phyloP scores from a whole-genome alignment of 2,329 filamentous ascomycete species.

The Diaporthe capsici region DNA sequence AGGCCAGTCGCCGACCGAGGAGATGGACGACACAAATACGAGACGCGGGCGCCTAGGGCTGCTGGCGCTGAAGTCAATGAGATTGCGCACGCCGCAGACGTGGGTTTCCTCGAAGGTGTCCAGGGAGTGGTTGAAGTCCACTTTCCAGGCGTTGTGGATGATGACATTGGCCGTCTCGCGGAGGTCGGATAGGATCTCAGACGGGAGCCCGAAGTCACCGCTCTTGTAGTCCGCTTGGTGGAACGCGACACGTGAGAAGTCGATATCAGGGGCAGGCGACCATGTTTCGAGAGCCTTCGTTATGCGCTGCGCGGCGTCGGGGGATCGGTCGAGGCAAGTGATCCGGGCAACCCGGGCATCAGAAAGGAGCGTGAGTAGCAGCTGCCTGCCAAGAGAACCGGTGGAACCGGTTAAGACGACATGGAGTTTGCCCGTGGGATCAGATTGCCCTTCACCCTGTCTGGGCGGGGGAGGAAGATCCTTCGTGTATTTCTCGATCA shows the following conservation, averaged over 20 bases:
- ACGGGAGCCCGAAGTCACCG: slow-evolving; percentile 22
- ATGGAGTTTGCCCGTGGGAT: slow-evolving; percentile 38
- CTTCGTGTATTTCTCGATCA: slow-evolving; percentile 3
- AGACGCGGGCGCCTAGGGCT: slow-evolving; percentile 34
- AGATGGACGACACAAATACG: slow-evolving; percentile 45
- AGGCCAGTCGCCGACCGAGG: slow-evolving; percentile 41
- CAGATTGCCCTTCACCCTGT: not conserved
- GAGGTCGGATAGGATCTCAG: not conserved
- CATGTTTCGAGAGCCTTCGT: slow-evolving; percentile 33
- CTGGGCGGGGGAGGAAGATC: not conserved
- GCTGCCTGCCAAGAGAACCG: slow-evolving; percentile 51
- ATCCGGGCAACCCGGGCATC: slow-evolving; percentile 47
- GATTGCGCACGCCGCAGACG: slow-evolving; percentile 41
- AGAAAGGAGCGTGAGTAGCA: slow-evolving; percentile 49
- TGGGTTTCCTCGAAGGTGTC: slow-evolving; percentile 43
- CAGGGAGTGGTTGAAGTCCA: slow-evolving; percentile 46
- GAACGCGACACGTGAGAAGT: slow-evolving; percentile 6
- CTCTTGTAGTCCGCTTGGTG: slow-evolving; percentile 38
- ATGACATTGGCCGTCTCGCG: slow-evolving; percentile 18
- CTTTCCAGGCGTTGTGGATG: slow-evolving; percentile 47
- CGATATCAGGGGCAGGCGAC: slow-evolving; percentile 16
- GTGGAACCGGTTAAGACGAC: slow-evolving; percentile 53
- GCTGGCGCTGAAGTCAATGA: slow-evolving; percentile 40
- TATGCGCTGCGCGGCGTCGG: slow-evolving; percentile 36
- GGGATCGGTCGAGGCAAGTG: slow-evolving; percentile 45